Base-by-base conservation (phyloP, 2,329 filamentous ascomycete genomes). In the Botryotinia convoluta region DNA sequence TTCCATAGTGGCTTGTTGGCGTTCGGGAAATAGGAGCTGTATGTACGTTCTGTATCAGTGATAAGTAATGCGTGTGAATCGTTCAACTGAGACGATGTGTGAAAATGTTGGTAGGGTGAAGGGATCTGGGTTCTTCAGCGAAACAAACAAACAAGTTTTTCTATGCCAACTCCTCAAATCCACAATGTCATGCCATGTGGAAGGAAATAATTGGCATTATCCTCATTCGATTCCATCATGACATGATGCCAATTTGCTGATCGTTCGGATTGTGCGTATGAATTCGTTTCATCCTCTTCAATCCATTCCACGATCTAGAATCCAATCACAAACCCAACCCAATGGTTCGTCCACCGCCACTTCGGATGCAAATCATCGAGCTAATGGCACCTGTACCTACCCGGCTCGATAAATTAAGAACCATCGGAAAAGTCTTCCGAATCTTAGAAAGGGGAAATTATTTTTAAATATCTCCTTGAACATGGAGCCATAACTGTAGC, bases 181-280 rank as follows among this genome's bases (percentile, higher is more conserved):
- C 29, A 35, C 54, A 54, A 16, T n/a, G 12, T n/a, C 32, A 32
- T 35, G 57, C 57, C 57, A 60, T 60, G 57, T 60, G 57, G 29
- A 35, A 35, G 32, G 22, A 22, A 12, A 35, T 60, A 35, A 60
- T 60, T 60, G 57, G 57, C 29, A 60, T 35, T 59, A 6, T 59
- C 29, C 8, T 20, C 29, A 29, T 35, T 59, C 57, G 8, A 59
- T 59, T 22, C 29, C 29, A 59, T 60, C 26, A 65, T 48, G 63
- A 16, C 20, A 65, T 48, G 63, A 16, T 65, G 63, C 65, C 44
- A 62, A 59, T 42, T 57, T 29, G 37, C 42, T 62, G 60, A 62
- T 62, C 22, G n/a, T n/a, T 62, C 14, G 39, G 44, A 32, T 45
- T n/a, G 39, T 44, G 8, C 20, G 14, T 63, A 32, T 35, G 32